Evolutionary conservation across 371 early-diverging fungal genomes (phyloP), one percentile per base, ranked within the genome.

Genomic region (Mortierella sp.): DNA sequence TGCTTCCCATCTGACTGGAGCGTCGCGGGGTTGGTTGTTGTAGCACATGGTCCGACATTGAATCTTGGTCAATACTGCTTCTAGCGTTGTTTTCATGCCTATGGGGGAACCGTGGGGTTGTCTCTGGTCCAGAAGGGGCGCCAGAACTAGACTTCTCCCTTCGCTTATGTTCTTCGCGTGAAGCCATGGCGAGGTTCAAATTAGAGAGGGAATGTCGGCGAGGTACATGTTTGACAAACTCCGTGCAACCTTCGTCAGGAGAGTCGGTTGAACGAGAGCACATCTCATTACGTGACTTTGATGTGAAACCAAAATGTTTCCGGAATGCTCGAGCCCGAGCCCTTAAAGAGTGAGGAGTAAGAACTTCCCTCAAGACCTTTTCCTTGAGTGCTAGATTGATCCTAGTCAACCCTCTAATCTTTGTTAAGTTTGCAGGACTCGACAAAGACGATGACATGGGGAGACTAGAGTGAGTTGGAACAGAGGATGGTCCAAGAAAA

Each of bases 311-410:
- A 65, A 76, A 71, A 53, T 76, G 75, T 54, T 79, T 57, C 3
- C 75, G 60, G 72, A 82, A 79, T 10, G 83, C 67, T 53, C 34
- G 64, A 31, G 78, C 83, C 12, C 93, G 86, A 45, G 89, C 89
- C 53, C 84, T 84, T 5, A 93, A 66, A 13, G 93, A 91, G 56
- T 89, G 83, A 0, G 92, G 92, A 4, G 95, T 92, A 55, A 94
- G 89, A 0, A 93, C 94, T 42, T 95, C 95, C 19, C 86, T 84
- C 31, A 95, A 76, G 0, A 95, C 92, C 72, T 91, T 88, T 66
- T 94, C 92, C 70, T 93, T 89, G 68, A 89, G 83, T 35, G 83
- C 83, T 64, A 79, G 69, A 66, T 84, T 88, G 72, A 82, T 83
- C 61, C 71, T 83, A 28, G 84, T 83, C 32, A 80, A 53, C 9